A percentile compares a stretch with the other conserved stretches of the same genome.
phyloP scores from a whole-genome alignment of 176 grass and related monocot genomes.

The Eragrostis curvula region DNA sequence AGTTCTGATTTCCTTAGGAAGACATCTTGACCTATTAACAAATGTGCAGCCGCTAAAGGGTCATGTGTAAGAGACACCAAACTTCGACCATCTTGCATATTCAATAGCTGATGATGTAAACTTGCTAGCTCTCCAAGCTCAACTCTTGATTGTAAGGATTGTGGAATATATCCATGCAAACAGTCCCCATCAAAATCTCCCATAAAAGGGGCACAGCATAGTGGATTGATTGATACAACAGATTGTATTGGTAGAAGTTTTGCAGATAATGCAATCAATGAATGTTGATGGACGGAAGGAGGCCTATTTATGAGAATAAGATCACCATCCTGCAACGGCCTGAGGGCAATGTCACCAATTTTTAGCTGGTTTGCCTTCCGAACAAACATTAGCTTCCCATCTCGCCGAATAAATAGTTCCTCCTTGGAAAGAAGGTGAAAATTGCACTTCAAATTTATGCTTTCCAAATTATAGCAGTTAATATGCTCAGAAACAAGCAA shows the following conservation, averaged over 20 bases:
- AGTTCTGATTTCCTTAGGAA: conserved; percentile 68
- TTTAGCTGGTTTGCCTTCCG: conserved; percentile 65
- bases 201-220: conserved; percentile 78
- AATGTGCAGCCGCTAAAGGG: conserved; percentile 67
- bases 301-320: conserved; percentile 89
- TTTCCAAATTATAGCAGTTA: conserved; percentile 70
- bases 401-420: conserved; percentile 50
- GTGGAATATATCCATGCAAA: conserved; percentile 94
- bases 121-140: conserved; percentile 76
- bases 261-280: conserved; percentile 75
- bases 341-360: conserved; percentile 78
- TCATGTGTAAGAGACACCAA: conserved; percentile 89
- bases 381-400: conserved; percentile 57
- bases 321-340: conserved; percentile 85
- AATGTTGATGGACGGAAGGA: conserved; percentile 94
- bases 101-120: conserved; percentile 70
- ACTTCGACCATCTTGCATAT: conserved; percentile 83
- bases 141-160: conserved; percentile 69
- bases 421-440: conserved; percentile 59
- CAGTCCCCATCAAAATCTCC: conserved; percentile 98
- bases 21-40: conserved; percentile 56
- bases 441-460: conserved; percentile 60
- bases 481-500: conserved; percentile 70
- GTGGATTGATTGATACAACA: conserved; percentile 78
- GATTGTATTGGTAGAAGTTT: conserved; percentile 63